A percentile compares a stretch with the other conserved stretches of the same genome.
Evolutionary conservation across 176 grass and related monocot species (phyloP).

Genomic region (Dactylis glomerata): DNA sequence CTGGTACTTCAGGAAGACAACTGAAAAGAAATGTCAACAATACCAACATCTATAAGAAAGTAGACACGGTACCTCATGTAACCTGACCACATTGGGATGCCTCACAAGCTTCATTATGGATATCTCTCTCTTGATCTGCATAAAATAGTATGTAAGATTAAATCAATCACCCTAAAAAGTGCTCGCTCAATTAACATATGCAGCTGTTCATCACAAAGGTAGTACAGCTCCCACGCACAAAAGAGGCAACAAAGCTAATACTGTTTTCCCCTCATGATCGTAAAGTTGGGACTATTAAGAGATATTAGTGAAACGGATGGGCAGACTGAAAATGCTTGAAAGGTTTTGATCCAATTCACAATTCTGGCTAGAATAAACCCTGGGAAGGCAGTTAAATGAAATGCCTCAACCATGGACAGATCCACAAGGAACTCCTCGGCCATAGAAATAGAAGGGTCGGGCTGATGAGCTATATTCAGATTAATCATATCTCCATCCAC

Average conservation of each 20-base stretch:
- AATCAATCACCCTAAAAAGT: not conserved
- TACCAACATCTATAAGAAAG: not conserved
- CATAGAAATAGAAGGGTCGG: not conserved
- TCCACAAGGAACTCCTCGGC: not conserved
- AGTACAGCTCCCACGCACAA: not conserved
- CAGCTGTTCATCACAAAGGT: not conserved
- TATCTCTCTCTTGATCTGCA: slow-evolving; percentile 98
- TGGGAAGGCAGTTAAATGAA: not conserved
- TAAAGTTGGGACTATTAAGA: not conserved
- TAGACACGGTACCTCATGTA: slow-evolving; percentile 58
- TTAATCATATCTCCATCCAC: not conserved
- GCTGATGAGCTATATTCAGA: not conserved
- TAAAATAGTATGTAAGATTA: slow-evolving; percentile 4
- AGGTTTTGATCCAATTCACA: not conserved
- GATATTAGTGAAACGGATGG: not conserved
- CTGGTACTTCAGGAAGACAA: not conserved
- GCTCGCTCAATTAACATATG: slow-evolving; percentile 15
- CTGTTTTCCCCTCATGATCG: not conserved
- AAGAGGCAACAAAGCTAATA: not conserved
- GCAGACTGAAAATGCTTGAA: not conserved
- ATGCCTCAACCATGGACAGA: not conserved
- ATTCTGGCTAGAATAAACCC: not conserved
- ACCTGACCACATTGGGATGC: slow-evolving; percentile 91
- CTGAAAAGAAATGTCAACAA: not conserved
- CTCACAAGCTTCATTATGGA: slow-evolving; percentile 99